These are phyloP conservation scores for Thuja plicata DNA, from an alignment of 83 land plant genomes.

Conservation along the genomic window DNA sequence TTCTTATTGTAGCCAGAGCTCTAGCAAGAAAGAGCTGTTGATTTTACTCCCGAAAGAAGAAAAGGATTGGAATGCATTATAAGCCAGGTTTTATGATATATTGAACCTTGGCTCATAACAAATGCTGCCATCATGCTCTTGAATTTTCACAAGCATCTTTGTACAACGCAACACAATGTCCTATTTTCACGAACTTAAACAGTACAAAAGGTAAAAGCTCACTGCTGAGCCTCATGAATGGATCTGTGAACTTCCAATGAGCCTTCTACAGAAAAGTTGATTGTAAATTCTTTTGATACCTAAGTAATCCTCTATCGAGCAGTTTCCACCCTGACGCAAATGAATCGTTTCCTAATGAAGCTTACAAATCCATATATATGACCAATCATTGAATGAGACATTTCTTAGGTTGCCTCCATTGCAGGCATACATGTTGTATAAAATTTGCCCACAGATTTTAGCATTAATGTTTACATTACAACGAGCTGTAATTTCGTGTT, in stretches of 20 bases:
- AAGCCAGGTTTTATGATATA: slow-evolving; percentile 13
- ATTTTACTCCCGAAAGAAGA: slow-evolving; percentile 11
- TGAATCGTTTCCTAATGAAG: slow-evolving; percentile 13
- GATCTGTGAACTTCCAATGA: slow-evolving; percentile 12
- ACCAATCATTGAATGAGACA: slow-evolving; percentile 9
- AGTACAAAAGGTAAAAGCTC: slow-evolving; percentile 10
- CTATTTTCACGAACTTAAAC: slow-evolving; percentile 11
- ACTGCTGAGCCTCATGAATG: slow-evolving; percentile 6
- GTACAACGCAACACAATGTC: slow-evolving; percentile 15
- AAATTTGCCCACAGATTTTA: not conserved
- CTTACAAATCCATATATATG: slow-evolving; percentile 7
- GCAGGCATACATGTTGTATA: slow-evolving; percentile 7
- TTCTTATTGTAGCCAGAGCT: slow-evolving; percentile 11
- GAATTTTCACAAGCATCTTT: slow-evolving; percentile 18
- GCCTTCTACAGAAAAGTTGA: slow-evolving; percentile 16
- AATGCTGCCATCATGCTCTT: slow-evolving; percentile 17
- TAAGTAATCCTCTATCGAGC: slow-evolving; percentile 1
- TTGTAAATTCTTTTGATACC: slow-evolving; percentile 4
- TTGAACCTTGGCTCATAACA: slow-evolving; percentile 17
- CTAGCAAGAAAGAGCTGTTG: slow-evolving; percentile 12
- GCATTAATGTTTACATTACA: slow-evolving; percentile 14
- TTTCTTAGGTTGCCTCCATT: slow-evolving; percentile 12
- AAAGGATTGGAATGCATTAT: slow-evolving; percentile 7
- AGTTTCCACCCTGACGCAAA: slow-evolving; percentile 17
- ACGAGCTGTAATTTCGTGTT: not conserved